A percentile compares a stretch with the other conserved stretches of the same genome.
Conservation (phyloP, 2,329 filamentous ascomycete genomes). For the Hortaea werneckii region DNA sequence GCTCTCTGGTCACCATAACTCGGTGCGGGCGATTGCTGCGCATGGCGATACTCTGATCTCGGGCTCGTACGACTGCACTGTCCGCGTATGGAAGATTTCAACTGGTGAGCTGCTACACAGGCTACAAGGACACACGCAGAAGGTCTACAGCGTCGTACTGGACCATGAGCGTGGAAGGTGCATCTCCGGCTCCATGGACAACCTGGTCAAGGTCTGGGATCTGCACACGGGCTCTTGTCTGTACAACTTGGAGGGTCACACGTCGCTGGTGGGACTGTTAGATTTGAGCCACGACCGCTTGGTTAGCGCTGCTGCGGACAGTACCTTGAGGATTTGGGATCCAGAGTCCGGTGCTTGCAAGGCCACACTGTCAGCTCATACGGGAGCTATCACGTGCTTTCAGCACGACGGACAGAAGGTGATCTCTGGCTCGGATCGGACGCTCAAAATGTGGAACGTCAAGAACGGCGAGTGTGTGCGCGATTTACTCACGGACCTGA, state of each 20-base stretch:
- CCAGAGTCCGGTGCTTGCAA: conserved; percentile 86
- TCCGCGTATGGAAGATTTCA: conserved; percentile 94
- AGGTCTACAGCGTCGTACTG: conserved; percentile 94
- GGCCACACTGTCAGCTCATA: conserved; percentile 83
- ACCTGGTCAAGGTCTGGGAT: conserved; percentile 95
- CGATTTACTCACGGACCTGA: conserved; percentile 84
- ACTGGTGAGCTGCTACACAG: conserved; percentile 81
- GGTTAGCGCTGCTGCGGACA: conserved; percentile 91
- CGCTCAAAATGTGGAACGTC: conserved; percentile 98
- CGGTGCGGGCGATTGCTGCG: conserved; percentile 89
- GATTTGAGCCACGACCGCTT: conserved; percentile 83
- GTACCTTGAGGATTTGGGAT: conserved; percentile 92
- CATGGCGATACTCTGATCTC: conserved; percentile 93
- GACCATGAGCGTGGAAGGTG: conserved; percentile 87
- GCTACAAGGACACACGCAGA: conserved; percentile 76
- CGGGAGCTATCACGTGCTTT: conserved; percentile 95
- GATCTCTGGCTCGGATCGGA: conserved; percentile 89
- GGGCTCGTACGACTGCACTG: conserved; percentile 90
- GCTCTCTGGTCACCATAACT: conserved; percentile 78
- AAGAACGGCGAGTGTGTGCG: conserved; percentile 83
- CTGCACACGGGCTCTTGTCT: conserved; percentile 75
- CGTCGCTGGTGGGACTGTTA: conserved; percentile 79
- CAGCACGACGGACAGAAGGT: conserved; percentile 96
- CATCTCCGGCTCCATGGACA: conserved; percentile 98
- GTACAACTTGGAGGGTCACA: conserved; percentile 86